Evolutionary conservation across 192 early-diverging fungal species (phyloP).

Genomic region (Nowakowskiella sp.): DNA sequence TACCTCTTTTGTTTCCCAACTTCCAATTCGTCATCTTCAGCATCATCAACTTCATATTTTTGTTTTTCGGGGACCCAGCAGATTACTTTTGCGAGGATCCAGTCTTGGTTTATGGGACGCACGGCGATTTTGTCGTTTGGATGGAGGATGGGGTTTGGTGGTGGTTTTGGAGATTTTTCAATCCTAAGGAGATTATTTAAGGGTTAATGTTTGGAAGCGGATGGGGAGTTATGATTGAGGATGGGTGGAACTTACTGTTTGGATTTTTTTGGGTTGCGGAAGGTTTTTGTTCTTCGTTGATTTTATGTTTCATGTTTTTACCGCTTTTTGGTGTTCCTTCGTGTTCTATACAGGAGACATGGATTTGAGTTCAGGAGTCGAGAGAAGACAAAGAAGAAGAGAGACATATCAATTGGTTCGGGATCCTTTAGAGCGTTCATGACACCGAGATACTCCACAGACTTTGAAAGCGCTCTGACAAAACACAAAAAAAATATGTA

Average conservation of each 20-base stretch:
- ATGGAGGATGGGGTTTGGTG: not conserved
- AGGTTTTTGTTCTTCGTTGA: too few species aligned
- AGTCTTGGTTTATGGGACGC: conserved; percentile 22
- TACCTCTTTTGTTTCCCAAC: conserved; percentile 21
- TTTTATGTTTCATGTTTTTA: too few species aligned
- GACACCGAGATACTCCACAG: conserved; percentile 2
- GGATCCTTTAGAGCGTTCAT: not conserved
- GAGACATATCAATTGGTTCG: not conserved
- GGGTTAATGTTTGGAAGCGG: conserved; percentile 1
- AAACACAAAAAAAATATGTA: not conserved
- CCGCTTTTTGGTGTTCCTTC: too few species aligned
- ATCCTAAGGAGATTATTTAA: not conserved
- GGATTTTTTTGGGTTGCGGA: too few species aligned
- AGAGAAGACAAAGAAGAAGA: not conserved
- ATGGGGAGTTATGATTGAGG: not conserved
- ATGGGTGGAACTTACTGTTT: not conserved
- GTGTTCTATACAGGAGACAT: too few species aligned
- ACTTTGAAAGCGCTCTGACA: conserved; percentile 1
- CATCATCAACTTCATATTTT: conserved; percentile 40
- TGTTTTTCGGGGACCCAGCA: conserved; percentile 23
- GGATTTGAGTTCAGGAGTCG: too few species aligned
- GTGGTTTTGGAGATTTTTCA: not conserved
- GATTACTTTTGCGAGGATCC: conserved; percentile 30
- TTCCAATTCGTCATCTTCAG: conserved; percentile 33
- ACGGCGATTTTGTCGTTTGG: conserved; percentile 21